Conservation (phyloP, 768 basidiomycete genomes). For the Mycena vulgaris region DNA sequence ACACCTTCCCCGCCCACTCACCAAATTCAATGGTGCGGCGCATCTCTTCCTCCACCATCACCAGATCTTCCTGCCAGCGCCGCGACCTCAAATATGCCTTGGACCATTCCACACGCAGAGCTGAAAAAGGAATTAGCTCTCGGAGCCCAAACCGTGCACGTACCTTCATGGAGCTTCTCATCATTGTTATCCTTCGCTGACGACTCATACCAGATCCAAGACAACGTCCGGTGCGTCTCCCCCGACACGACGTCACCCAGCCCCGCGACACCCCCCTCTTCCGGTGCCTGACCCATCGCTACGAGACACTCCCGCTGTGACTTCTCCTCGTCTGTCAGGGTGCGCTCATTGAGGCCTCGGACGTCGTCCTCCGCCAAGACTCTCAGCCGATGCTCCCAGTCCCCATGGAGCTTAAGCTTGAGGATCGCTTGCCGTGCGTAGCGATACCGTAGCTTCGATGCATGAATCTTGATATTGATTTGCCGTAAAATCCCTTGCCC, state of each 20-base stretch:
- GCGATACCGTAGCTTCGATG: neutral
- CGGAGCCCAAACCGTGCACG: neutral
- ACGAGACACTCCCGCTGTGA: neutral
- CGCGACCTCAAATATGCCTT: conserved; percentile 1
- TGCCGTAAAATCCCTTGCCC: neutral
- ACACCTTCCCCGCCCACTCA: neutral
- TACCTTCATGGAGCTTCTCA: conserved; percentile 1
- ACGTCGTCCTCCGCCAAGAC: neutral
- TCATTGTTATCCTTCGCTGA: neutral
- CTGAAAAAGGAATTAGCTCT: neutral
- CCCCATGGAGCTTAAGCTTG: neutral
- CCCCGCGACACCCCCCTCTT: neutral
- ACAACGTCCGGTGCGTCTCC: neutral
- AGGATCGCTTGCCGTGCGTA: neutral
- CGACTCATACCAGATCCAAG: neutral
- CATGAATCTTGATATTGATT: neutral
- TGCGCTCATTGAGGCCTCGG: neutral
- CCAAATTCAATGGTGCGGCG: neutral
- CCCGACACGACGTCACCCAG: neutral
- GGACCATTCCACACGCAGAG: conserved; percentile 3
- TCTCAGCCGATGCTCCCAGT: neutral
- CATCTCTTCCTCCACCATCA: conserved; percentile 6
- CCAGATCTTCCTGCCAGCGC: neutral
- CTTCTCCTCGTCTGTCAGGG: neutral
- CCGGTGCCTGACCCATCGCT: neutral